phyloP scores from a whole-genome alignment of 768 basidiomycete genomes.

The Hericium rajendrae region DNA sequence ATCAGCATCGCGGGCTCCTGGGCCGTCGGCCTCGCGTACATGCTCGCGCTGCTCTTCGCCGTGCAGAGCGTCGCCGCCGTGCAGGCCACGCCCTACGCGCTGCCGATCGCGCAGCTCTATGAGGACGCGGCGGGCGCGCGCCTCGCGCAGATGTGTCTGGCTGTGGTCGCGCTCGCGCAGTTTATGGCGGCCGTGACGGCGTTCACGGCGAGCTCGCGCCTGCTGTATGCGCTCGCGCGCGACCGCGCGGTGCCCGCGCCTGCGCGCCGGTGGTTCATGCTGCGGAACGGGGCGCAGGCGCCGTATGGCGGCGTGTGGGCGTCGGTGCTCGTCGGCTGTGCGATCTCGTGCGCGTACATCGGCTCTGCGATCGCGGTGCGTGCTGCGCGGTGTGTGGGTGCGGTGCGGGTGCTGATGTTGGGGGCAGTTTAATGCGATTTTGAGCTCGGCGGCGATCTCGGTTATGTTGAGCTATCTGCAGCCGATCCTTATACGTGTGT shows the following conservation, averaged over 20 bases:
- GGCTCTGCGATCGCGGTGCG: slow-evolving; percentile 45
- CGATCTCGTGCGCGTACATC: slow-evolving; percentile 50
- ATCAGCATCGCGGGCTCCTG: slow-evolving; percentile 47
- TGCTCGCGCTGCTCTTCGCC: slow-evolving; percentile 49
- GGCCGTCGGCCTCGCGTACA: slow-evolving; percentile 46
- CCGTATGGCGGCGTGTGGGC: slow-evolving; percentile 48
- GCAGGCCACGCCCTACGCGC: slow-evolving; percentile 40
- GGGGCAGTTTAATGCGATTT: slow-evolving; percentile 41
- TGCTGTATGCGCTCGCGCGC: slow-evolving; percentile 48
- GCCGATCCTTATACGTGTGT: slow-evolving; percentile 47
- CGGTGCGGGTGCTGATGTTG: not conserved
- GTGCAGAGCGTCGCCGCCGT: slow-evolving; percentile 43
- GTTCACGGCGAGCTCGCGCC: slow-evolving; percentile 46
- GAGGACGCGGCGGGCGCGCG: slow-evolving; percentile 40
- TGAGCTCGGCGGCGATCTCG: slow-evolving; percentile 46
- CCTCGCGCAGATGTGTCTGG: slow-evolving; percentile 41
- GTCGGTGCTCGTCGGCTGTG: slow-evolving; percentile 41
- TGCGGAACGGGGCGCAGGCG: slow-evolving; percentile 42
- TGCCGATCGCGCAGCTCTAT: slow-evolving; percentile 51
- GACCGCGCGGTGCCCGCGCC: slow-evolving; percentile 38
- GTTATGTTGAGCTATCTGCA: slow-evolving; percentile 51
- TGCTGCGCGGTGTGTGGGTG: not conserved
- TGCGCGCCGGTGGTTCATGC: slow-evolving; percentile 35
- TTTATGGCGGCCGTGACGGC: slow-evolving; percentile 48
- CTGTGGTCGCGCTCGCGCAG: slow-evolving; percentile 40